Conservation (phyloP, 768 basidiomycete genomes). For the Panaeolus cyanescens region DNA sequence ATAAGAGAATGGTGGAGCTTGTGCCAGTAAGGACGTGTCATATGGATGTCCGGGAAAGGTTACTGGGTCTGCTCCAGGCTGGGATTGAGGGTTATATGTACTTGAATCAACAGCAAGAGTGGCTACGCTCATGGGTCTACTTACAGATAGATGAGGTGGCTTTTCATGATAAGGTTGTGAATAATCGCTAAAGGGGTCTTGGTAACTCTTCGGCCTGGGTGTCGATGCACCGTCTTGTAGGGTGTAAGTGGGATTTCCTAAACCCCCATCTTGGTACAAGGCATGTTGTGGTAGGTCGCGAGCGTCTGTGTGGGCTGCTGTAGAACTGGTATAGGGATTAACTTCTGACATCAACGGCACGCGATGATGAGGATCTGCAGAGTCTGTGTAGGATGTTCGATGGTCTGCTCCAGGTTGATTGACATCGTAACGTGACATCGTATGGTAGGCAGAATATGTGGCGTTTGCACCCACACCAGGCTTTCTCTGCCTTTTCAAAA, state of each 20-base stretch:
- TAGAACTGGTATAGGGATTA: not conserved
- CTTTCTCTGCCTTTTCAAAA: not conserved
- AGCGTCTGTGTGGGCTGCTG: not conserved
- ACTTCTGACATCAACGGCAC: not conserved
- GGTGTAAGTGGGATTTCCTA: not conserved
- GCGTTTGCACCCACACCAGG: not conserved
- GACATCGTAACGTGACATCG: not conserved
- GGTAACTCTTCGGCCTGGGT: not conserved
- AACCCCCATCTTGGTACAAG: not conserved
- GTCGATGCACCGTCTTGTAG: not conserved
- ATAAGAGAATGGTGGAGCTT: not conserved
- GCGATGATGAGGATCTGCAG: not conserved
- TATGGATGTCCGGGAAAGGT: not conserved
- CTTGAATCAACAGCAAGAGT: not conserved
- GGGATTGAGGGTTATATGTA: not conserved
- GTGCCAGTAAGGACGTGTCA: not conserved
- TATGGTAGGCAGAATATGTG: not conserved
- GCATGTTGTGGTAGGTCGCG: not conserved
- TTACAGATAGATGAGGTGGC: not conserved
- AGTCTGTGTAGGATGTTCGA: not conserved
- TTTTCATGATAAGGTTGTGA: not conserved
- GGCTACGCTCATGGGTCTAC: not conserved
- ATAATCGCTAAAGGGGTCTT: not conserved
- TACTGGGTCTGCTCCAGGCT: not conserved
- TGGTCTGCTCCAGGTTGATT: not conserved